These are phyloP conservation scores for Paulownia fortunei DNA, from an alignment of 257 asterid genomes.

Conservation along the genomic window DNA sequence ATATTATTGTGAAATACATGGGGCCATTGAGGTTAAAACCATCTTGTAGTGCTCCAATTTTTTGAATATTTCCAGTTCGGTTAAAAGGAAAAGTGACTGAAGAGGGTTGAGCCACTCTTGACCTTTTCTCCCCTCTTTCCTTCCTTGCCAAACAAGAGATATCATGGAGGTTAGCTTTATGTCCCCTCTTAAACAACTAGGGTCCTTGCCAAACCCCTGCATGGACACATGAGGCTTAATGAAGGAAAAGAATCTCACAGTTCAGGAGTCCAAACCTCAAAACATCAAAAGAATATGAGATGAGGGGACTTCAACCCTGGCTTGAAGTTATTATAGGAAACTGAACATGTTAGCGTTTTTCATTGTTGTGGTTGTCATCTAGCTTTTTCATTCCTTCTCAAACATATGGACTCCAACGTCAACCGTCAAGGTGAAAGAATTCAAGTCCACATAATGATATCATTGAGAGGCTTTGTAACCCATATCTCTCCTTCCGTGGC, in stretches of 20 bases:
- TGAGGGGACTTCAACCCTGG: background rate
- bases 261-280: conserved; percentile 13
- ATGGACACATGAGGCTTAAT: background rate
- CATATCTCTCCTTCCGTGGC: background rate
- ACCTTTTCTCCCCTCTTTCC: background rate
- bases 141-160: background rate
- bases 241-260: background rate
- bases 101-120: background rate
- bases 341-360: background rate
- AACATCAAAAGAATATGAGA: background rate
- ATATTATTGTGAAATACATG: conserved; percentile 10
- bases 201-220: conserved; percentile 9
- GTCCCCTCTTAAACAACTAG: background rate
- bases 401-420: background rate
- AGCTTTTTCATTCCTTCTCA: background rate
- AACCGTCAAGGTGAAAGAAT: background rate
- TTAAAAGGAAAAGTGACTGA: background rate
- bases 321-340: background rate
- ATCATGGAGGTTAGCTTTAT: background rate
- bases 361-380: background rate
- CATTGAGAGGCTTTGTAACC: background rate
- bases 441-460: conserved; percentile 2
- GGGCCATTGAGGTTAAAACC: background rate
- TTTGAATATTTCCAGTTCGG: background rate
- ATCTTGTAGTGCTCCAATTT: background rate